Conservation (phyloP, 805 yeast genomes). For the Candida namnaoensis region DNA sequence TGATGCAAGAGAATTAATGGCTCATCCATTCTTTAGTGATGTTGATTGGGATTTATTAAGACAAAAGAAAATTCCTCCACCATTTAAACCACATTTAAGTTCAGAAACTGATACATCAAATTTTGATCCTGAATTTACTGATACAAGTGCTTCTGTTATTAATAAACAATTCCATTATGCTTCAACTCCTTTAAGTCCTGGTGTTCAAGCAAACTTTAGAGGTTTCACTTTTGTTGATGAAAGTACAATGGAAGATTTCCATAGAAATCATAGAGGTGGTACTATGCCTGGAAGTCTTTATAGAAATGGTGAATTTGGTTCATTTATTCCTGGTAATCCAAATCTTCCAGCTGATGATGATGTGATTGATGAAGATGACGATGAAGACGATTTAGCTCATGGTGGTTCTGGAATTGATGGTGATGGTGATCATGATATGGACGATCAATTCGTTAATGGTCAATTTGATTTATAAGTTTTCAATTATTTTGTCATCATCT, state of each 20-base stretch:
- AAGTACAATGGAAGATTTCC: slow-evolving; percentile 84
- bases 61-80: slow-evolving; percentile 86
- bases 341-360: slow-evolving; percentile 78
- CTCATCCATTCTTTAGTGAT: slow-evolving; percentile 87
- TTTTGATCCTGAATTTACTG: slow-evolving; percentile 96
- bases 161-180: slow-evolving; percentile 49
- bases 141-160: slow-evolving; percentile 78
- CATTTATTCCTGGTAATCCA: slow-evolving; percentile 74
- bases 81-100: slow-evolving; percentile 87
- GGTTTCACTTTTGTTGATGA: slow-evolving; percentile 97
- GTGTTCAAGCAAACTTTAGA: slow-evolving; percentile 91
- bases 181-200: slow-evolving; percentile 82
- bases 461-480: slow-evolving; percentile 62
- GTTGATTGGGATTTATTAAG: slow-evolving; percentile 81
- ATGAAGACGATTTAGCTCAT: slow-evolving; percentile 31
- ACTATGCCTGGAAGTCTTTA: slow-evolving; percentile 23
- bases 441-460: slow-evolving; percentile 83
- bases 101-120: slow-evolving; percentile 93
- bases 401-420: slow-evolving; percentile 16
- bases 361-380: slow-evolving; percentile 65
- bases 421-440: slow-evolving; percentile 52
- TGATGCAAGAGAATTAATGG: slow-evolving; percentile 88
- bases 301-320: slow-evolving; percentile 43
- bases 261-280: slow-evolving; percentile 24
- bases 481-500: too few relatives aligned